These are phyloP conservation scores for Exophiala sp. DNA, from an alignment of 2,329 filamentous ascomycete species.

Conservation along the genomic window DNA sequence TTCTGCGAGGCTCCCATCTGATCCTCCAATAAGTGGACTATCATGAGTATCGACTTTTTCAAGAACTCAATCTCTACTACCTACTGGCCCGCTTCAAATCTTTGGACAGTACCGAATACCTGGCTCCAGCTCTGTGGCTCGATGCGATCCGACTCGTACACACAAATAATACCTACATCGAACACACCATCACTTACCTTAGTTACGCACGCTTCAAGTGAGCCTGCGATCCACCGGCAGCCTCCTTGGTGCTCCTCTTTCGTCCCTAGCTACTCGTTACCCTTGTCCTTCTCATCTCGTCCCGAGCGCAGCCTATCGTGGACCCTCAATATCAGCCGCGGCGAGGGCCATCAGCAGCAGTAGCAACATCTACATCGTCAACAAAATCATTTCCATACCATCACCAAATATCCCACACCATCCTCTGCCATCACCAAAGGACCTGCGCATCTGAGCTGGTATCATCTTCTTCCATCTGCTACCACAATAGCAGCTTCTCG, in stretches of 20 bases:
- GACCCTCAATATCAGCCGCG: not conserved
- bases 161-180: not conserved
- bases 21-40: slow-evolving; percentile 4
- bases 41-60: not conserved
- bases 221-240: not conserved
- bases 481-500: not conserved
- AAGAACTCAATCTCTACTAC: slow-evolving; percentile 1
- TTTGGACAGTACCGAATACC: not conserved
- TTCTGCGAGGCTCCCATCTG: slow-evolving; percentile 12
- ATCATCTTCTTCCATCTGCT: not conserved
- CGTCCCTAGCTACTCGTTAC: not conserved
- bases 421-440: not conserved
- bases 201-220: not conserved
- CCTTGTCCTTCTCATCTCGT: not conserved
- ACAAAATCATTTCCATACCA: not conserved
- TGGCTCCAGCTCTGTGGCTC: not conserved
- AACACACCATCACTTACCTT: no score
- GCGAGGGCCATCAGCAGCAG: not conserved
- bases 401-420: not conserved
- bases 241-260: not conserved
- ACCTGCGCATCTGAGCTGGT: not conserved
- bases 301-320: not conserved
- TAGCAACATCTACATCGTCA: no score
- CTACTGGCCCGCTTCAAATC: not conserved
- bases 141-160: not conserved